Percentiles rank a stretch among this genome's conserved stretches.
Evolutionary conservation across 345 rosid genomes (phyloP).

Genomic region (Garcia nutans): DNA sequence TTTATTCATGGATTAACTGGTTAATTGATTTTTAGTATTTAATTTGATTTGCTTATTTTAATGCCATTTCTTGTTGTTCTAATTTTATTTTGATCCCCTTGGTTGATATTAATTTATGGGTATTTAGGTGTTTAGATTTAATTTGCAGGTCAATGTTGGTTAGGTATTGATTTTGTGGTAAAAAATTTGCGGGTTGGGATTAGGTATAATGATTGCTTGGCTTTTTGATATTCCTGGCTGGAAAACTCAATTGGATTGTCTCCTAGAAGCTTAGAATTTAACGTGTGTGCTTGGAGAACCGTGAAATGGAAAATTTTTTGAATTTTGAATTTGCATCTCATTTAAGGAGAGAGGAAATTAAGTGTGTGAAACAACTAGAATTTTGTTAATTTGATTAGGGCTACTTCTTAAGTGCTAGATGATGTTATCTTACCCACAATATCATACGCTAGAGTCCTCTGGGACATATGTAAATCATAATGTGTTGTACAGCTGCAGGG

Average conservation of each 20-base stretch:
- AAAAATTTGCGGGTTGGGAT: constrained; percentile 14
- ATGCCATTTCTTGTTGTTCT: neutral
- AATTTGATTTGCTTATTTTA: constrained; percentile 11
- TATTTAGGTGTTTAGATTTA: constrained; percentile 3
- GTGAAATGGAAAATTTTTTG: neutral
- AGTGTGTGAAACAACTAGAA: neutral
- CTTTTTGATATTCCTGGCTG: neutral
- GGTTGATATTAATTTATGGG: constrained; percentile 9
- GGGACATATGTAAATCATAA: neutral
- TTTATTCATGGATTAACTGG: constrained; percentile 4
- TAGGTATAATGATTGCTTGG: constrained; percentile 10
- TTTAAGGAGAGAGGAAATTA: neutral
- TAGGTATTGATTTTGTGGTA: constrained; percentile 13
- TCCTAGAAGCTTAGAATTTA: neutral
- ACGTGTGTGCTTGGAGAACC: no score
- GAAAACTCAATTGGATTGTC: neutral
- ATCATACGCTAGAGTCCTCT: neutral
- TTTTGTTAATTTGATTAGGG: neutral
- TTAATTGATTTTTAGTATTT: constrained; percentile 9
- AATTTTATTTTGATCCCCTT: neutral
- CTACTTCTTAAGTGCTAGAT: neutral
- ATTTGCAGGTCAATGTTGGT: neutral
- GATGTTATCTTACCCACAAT: no score
- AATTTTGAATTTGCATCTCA: neutral
- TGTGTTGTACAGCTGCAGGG: neutral